Conservation (phyloP, 768 basidiomycete genomes). For the Mycena venus region DNA sequence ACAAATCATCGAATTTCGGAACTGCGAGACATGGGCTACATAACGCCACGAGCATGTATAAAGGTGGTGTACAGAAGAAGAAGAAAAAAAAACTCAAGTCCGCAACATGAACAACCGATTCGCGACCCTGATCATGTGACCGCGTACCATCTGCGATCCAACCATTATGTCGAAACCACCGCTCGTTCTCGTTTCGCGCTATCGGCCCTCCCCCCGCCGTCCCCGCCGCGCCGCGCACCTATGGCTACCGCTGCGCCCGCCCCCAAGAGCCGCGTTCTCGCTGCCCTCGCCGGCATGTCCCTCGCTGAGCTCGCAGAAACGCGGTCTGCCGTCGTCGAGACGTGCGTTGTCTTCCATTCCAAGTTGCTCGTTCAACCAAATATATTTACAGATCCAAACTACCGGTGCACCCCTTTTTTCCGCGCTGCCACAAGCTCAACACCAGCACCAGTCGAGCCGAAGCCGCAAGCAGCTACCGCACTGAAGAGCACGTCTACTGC, state of each 20-base stretch:
- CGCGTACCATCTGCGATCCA: not conserved
- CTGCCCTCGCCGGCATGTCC: slow-evolving; percentile 12
- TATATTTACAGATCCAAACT: not conserved
- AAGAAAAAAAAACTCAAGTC: too few species aligned
- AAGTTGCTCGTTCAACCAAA: not conserved
- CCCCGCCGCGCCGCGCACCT: not conserved
- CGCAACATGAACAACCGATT: too few species aligned
- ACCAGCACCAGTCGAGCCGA: not conserved
- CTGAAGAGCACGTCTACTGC: not conserved
- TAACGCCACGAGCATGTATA: too few species aligned
- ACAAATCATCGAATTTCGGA: too few species aligned
- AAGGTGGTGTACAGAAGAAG: too few species aligned
- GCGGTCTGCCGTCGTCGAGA: not conserved
- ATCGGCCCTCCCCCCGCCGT: not conserved
- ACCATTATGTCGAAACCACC: slow-evolving; percentile 11
- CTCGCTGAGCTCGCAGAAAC: slow-evolving; percentile 10
- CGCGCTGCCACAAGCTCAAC: not conserved
- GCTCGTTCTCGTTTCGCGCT: slow-evolving; percentile 4
- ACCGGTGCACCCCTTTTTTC: not conserved
- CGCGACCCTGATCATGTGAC: not conserved
- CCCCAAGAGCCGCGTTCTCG: slow-evolving; percentile 15
- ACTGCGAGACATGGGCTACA: too few species aligned
- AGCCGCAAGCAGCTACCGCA: not conserved
- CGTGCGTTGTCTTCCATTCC: not conserved
- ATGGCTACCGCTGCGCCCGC: slow-evolving; percentile 6